Conservation (phyloP, 495 filamentous ascomycete genomes). For the Penicillium macrosclerotiorum region DNA sequence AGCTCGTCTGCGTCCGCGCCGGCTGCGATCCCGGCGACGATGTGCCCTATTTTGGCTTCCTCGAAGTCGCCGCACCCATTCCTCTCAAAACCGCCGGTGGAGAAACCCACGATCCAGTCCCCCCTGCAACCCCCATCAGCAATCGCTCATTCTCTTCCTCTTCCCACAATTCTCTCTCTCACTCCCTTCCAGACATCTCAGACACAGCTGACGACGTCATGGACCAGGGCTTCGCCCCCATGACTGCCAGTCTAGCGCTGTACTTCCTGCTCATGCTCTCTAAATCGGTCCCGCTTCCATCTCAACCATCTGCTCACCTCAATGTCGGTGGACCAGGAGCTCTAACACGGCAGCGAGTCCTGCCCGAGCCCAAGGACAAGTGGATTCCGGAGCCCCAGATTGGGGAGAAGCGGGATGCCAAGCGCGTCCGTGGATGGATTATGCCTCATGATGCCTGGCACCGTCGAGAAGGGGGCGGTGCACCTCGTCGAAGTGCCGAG, state of each 20-base stretch:
- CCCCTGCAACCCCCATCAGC: constrained; percentile 25
- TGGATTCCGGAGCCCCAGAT: constrained; percentile 87
- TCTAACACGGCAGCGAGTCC: constrained; percentile 67
- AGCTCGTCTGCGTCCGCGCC: constrained; percentile 84
- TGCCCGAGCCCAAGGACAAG: constrained; percentile 62
- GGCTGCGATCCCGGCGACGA: constrained; percentile 62
- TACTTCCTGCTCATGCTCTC: constrained; percentile 86
- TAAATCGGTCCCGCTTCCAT: constrained; percentile 64
- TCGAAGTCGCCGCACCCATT: constrained; percentile 71
- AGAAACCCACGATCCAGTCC: constrained; percentile 6
- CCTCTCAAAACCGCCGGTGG: constrained; percentile 42
- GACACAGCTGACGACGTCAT: constrained; percentile 3
- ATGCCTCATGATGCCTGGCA: constrained; percentile 72
- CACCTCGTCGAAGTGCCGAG: constrained; percentile 19
- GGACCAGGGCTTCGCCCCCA: constrained; percentile 42
- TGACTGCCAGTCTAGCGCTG: constrained; percentile 69
- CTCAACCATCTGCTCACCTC: constrained; percentile 65
- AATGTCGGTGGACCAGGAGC: constrained; percentile 82
- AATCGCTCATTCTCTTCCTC: constrained; percentile 25
- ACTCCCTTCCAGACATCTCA: constrained; percentile 16
- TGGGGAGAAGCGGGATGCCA: constrained; percentile 80
- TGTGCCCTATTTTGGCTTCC: constrained; percentile 77
- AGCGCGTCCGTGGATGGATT: constrained; percentile 79
- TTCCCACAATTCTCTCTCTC: constrained; percentile 14
- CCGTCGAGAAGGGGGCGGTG: constrained; percentile 49